phyloP scores from a whole-genome alignment of 768 basidiomycete species.

The Pulveroboletus sp. region DNA sequence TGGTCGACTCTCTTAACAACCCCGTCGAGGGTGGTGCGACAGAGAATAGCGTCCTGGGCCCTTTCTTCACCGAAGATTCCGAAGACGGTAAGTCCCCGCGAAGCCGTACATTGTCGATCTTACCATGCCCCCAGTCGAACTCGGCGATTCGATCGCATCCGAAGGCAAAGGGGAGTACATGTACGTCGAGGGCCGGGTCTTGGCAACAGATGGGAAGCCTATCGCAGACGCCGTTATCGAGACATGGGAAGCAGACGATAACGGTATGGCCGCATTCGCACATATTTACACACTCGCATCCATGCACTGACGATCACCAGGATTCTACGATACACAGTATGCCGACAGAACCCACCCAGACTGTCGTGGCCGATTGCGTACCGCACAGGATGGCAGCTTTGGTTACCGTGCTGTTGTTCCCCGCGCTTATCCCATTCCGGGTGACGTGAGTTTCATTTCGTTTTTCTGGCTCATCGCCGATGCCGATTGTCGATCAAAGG shows the following conservation, averaged over 20 bases:
- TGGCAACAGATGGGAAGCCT: conserved; percentile 55
- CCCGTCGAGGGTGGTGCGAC: conserved; percentile 58
- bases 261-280: conserved; percentile 39
- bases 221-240: conserved; percentile 65
- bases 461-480: background rate
- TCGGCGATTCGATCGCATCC: conserved; percentile 76
- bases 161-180: conserved; percentile 85
- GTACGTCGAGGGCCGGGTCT: conserved; percentile 70
- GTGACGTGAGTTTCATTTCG: conserved; percentile 41
- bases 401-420: conserved; percentile 70
- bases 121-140: conserved; percentile 40
- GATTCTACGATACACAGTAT: conserved; percentile 49
- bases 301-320: conserved; percentile 2
- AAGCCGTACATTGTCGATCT: background rate
- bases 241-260: conserved; percentile 78
- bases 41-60: conserved; percentile 74
- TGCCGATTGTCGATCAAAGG: conserved; percentile 34
- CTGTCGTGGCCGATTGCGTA: conserved; percentile 62
- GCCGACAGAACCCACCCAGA: conserved; percentile 53
- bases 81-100: conserved; percentile 48
- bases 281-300: conserved; percentile 9
- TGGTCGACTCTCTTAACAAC: conserved; percentile 74
- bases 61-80: conserved; percentile 78
- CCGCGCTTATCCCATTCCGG: conserved; percentile 68
- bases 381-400: conserved; percentile 59